Evolutionary conservation across 2,329 filamentous ascomycete genomes (phyloP).

Genomic region (Hirsutella thompsonii): DNA sequence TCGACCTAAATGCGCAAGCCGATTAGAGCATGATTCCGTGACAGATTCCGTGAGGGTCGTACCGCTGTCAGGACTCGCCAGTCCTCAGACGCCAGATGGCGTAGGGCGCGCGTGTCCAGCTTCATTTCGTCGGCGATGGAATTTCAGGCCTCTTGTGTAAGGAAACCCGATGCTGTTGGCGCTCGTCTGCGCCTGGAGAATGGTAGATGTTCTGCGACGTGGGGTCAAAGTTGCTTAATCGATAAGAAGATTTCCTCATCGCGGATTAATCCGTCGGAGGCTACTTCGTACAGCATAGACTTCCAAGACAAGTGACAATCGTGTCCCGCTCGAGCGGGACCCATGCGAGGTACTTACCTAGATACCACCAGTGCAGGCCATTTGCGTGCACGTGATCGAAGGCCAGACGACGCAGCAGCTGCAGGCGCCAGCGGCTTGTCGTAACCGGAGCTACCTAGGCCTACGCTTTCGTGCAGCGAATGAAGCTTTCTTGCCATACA

Average conservation of each 20-base stretch:
- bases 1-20: slow-evolving; percentile 54
- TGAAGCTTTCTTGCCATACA: slow-evolving; percentile 21
- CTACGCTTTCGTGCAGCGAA: slow-evolving; percentile 1
- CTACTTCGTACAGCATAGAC: no score
- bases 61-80: slow-evolving; percentile 91
- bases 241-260: slow-evolving; percentile 8
- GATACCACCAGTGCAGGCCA: background rate
- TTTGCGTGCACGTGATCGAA: background rate
- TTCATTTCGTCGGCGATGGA: slow-evolving; percentile 50
- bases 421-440: slow-evolving; percentile 31
- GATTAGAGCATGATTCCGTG: background rate
- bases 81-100: slow-evolving; percentile 84
- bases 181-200: no score
- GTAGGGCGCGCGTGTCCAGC: slow-evolving; percentile 85
- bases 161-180: background rate
- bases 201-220: no score
- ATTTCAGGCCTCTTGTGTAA: background rate
- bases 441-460: slow-evolving; percentile 25
- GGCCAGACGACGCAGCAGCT: slow-evolving; percentile 4
- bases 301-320: no score
- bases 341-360: background rate
- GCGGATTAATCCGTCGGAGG: background rate
- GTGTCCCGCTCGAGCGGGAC: no score
- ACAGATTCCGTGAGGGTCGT: slow-evolving; percentile 22
- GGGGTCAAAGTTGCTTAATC: slow-evolving; percentile 10